Base-by-base conservation (phyloP, 305 asterid species). In the Caryopteris hybrid region DNA sequence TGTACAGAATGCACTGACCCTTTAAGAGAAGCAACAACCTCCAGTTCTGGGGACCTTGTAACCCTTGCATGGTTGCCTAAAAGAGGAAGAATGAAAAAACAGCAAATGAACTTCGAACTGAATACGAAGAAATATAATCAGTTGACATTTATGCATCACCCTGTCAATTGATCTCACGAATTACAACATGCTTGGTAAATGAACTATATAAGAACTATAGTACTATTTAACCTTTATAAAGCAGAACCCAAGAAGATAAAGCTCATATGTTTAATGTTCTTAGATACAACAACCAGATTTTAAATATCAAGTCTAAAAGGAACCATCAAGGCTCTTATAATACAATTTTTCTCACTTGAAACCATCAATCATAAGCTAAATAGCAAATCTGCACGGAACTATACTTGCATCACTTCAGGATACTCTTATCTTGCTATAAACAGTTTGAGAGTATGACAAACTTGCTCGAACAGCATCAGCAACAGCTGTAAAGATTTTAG, bases 1-100 rank as follows among this genome's bases (percentile, higher is more conserved):
- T 85, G 74, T 88, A 95, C 27, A 95, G 80, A 72, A 91, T 95
- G 84, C 99, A 95, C 75, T 95, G 99, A 69, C 96, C 99, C 81
- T 86, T 95, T 73, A 95, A 83, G 58, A 95, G 82, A 71, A 95
- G 92, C 79, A 91, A 77, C 77, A 91, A 75, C 80, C 98, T 88
- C 99, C 99, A 95, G 68, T 82, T 80, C 74, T 95, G 99, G 62
- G 99, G 99, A 25, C 98, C 99, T 86, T 89, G 90, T 76, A 95
- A 84, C 61, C 99, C 99, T 86, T 95, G 99, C 97, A 95, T 89
- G 72, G 96, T 82, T 36, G 93, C 96, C 99, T 95, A 64, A 64
- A 69, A 52, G 39, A 64, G 48, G 12, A 76, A 36, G 53, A 61
- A 63, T 23, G 38, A 65, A 60, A 59, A 60, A 27, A 39, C 64